Conservation (phyloP, 2,329 filamentous ascomycete genomes). For the Cercospora zeina region DNA sequence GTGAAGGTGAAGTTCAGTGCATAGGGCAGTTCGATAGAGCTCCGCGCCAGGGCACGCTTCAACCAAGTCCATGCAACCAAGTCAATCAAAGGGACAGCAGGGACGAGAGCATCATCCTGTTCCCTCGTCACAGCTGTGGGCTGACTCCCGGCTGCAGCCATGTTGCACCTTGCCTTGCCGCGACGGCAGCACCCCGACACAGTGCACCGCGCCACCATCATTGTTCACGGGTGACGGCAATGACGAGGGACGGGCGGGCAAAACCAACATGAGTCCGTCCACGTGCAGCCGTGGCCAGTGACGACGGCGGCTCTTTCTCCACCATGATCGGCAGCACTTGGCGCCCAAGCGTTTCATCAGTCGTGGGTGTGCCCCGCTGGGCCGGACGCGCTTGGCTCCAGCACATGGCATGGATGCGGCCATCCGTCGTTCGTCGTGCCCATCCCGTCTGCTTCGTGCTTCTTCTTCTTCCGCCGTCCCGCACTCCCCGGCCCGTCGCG, state of each 20-base stretch:
- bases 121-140: not conserved
- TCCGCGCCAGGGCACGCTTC: conserved; percentile 8
- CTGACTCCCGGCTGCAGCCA: not conserved
- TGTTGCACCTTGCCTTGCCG: too few species aligned
- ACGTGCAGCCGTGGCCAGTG: not conserved
- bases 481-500: not conserved
- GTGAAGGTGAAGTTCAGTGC: too few species aligned
- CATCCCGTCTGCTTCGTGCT: too few species aligned
- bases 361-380: not conserved
- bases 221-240: too few species aligned
- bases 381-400: not conserved
- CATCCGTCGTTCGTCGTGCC: not conserved
- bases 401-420: not conserved
- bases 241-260: not conserved
- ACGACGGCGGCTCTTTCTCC: conserved; percentile 5
- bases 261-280: too few species aligned
- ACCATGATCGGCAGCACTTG: conserved; percentile 8
- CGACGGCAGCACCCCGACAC: not conserved
- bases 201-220: too few species aligned
- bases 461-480: too few species aligned
- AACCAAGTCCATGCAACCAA: too few species aligned
- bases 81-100: too few species aligned
- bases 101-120: too few species aligned
- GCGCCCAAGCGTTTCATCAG: not conserved
- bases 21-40: not conserved